Evolutionary conservation across 805 yeast genomes (phyloP), one percentile per base, ranked within the genome.

Genomic region (Hanseniaspora hatyaiensis): DNA sequence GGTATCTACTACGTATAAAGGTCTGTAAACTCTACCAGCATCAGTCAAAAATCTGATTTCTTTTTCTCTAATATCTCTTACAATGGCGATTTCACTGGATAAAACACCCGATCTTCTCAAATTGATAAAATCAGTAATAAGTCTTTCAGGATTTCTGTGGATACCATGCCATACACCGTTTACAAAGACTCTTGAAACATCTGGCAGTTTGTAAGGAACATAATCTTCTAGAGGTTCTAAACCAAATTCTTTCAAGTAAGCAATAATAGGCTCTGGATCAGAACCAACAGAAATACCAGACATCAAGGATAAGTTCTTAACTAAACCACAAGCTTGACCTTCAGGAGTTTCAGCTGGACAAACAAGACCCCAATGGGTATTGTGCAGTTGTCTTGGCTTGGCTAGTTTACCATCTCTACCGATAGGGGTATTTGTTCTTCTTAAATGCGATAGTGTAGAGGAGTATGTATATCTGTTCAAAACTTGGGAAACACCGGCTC

Each of bases 271-370:
- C 62, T 86, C 94, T 34, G 96, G 85, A n/a, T 94, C 85, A 6
- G 95, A 77, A 64, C 99, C 98, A 53, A 92, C 98, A 23, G 98
- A 89, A 45, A 92, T 87, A 72, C 96, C 87, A 1, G 97, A 78
- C 97, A 92, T 88, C 55, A 92, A 70, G 1, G 97, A 88, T 63
- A 92, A 72, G 66, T 92, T 92, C 71, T 92, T 92, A 48, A 92
- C 98, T 65, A 92, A 73, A 61, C 99, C 99, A 82, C 99, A 92
- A 30, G 99, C 98, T 70, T 92, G 99, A 61, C 99, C 99, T 72
- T 92, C 99, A 3, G 99, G 99, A 15, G 99, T 92, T 67, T 92
- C 99, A 20, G 99, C 99, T 45, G 99, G 99, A 69, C 99, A 92
- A 38, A 92, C 97, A 58, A 92, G 75, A 60, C 99, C 99, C 99